Conservation (phyloP, 139 green algal genomes). For the Diplosphaera chodatii region DNA sequence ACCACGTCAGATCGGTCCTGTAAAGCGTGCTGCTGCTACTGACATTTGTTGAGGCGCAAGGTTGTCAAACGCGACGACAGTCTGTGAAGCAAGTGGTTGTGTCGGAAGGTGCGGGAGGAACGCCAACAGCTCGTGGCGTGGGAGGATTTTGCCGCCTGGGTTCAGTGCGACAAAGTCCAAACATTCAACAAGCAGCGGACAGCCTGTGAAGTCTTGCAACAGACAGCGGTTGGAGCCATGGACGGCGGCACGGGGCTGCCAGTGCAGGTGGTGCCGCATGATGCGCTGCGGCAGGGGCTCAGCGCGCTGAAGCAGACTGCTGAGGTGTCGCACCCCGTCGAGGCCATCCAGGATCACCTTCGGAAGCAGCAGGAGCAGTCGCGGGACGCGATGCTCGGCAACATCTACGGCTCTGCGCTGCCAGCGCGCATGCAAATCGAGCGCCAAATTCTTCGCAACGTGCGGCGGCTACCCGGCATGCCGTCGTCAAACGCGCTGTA, state of each 20-base stretch:
- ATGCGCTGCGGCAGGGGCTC: constrained; percentile 62
- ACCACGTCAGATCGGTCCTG: no score
- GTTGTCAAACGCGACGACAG: no score
- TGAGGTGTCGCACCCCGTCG: constrained; percentile 51
- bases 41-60: no score
- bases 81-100: no score
- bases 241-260: constrained; percentile 32
- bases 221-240: no score
- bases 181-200: no score
- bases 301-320: constrained; percentile 63
- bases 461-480: constrained; percentile 54
- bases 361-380: constrained; percentile 13
- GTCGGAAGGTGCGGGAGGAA: no score
- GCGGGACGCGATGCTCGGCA: constrained; percentile 52
- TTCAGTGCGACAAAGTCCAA: no score
- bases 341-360: constrained; percentile 53
- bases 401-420: constrained; percentile 69
- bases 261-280: constrained; percentile 46
- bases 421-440: constrained; percentile 69
- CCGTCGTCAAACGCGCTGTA: constrained; percentile 63
- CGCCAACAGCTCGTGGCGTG: no score
- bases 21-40: no score
- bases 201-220: no score
- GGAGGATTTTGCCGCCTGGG: no score
- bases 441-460: constrained; percentile 65